Base-by-base conservation (phyloP, 495 filamentous ascomycete species). In the Xylaria longipes region DNA sequence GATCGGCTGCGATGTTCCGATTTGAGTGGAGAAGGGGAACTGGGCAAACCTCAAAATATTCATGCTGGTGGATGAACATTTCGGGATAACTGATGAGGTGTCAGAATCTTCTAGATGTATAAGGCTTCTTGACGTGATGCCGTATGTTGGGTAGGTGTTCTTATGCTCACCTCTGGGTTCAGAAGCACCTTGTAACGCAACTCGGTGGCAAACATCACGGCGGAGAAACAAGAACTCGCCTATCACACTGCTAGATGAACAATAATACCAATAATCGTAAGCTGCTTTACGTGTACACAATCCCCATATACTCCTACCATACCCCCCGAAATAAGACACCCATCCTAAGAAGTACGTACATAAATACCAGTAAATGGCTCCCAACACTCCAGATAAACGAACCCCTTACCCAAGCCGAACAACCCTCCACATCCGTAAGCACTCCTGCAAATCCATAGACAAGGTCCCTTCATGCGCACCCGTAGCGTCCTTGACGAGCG, bases 391-490 rank as follows among this genome's bases (percentile, higher is more conserved):
- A 31, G 1, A 5, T 15, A 37, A 37, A 45, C 50, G 15, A 60
- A 37, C 2, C 31, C 31, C 61, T 69, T 73, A 91, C 4, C 88
- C 89, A 11, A 91, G 73, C 64, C 88, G 73, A 3, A 90, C 87
- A 60, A 78, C 86, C 72, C 83, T 87, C 89, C 89, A 90, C 73
- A 89, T 81, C 62, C 83, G 71, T 72, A 90, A 69, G 71, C 88
- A 91, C 70, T 91, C 89, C 76, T 89, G 87, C 77, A 91, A 76
- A 72, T 91, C 88, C 79, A 86, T 80, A 27, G 87, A 84, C 43
- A 91, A 66, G 20, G 84, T 85, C 25, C 87, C 87, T 71, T 85
- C 85, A 25, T 82, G 77, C 29, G 83, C 83, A 11, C 71, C 80
- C 9, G 83, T 80, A 0, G 83, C 84, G 43, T 85, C 84, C 72